phyloP scores from a whole-genome alignment of 2,329 filamentous ascomycete species.

The Fusarium sp. region DNA sequence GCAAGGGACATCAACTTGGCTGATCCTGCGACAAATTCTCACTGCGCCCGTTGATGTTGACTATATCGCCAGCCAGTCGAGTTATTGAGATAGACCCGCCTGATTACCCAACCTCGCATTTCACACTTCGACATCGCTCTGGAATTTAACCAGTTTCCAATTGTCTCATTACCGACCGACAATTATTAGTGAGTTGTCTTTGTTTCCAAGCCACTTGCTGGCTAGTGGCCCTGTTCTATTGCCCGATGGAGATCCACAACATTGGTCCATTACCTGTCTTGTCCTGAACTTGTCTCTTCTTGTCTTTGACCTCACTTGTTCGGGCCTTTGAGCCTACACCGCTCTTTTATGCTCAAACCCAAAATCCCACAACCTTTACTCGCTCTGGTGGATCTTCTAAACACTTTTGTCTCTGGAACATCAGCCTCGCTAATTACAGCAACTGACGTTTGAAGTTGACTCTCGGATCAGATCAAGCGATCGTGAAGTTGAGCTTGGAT shows the following conservation, averaged over 20 bases:
- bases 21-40: constrained; percentile 15
- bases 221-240: constrained; percentile 23
- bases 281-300: constrained; percentile 39
- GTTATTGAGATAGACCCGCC: background rate
- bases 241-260: constrained; percentile 31
- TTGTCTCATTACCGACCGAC: constrained; percentile 32
- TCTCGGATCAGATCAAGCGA: constrained; percentile 20
- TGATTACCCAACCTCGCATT: constrained; percentile 20
- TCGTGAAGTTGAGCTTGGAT: constrained; percentile 18
- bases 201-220: constrained; percentile 38
- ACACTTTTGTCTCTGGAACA: constrained; percentile 30
- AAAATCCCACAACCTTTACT: constrained; percentile 34
- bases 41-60: background rate
- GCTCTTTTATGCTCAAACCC: constrained; percentile 43
- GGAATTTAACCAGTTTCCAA: constrained; percentile 29
- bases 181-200: constrained; percentile 28
- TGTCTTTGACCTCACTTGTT: constrained; percentile 36
- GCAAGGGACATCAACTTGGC: constrained; percentile 40
- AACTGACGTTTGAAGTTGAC: constrained; percentile 21
- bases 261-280: constrained; percentile 30
- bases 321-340: constrained; percentile 40
- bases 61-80: background rate
- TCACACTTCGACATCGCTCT: constrained; percentile 1
- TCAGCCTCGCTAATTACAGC: constrained; percentile 9
- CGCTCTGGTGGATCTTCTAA: constrained; percentile 32